Percentiles rank a stretch among this genome's conserved stretches.
Conservation (phyloP, 2,329 filamentous ascomycete species). For the Aschersonia sp. region DNA sequence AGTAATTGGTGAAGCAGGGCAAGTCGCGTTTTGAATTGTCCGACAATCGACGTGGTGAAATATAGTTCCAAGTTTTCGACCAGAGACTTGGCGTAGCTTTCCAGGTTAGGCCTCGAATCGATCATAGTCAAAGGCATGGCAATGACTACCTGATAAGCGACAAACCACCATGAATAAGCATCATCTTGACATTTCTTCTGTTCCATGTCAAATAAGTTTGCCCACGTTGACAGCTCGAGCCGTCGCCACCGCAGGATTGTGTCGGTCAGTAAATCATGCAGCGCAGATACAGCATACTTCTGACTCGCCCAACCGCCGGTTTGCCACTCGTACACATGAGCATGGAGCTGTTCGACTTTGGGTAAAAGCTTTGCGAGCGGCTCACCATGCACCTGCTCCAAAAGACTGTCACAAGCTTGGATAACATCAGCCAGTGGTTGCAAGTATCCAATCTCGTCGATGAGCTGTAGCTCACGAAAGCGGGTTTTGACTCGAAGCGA, state of each 20-base stretch:
- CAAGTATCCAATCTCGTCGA: conserved; percentile 57
- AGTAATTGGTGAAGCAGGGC: conserved; percentile 51
- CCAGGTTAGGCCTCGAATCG: conserved; percentile 42
- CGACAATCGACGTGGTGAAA: conserved; percentile 63
- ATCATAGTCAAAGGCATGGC: conserved; percentile 56
- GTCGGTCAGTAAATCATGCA: conserved; percentile 67
- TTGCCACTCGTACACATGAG: conserved; percentile 86
- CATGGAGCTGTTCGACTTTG: conserved; percentile 76
- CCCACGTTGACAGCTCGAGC: conserved; percentile 85
- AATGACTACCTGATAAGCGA: conserved; percentile 83
- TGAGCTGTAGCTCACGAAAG: conserved; percentile 55
- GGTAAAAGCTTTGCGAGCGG: conserved; percentile 78
- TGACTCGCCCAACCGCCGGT: conserved; percentile 71
- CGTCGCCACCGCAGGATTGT: conserved; percentile 81
- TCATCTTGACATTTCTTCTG: conserved; percentile 59
- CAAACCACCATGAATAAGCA: conserved; percentile 88
- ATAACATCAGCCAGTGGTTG: conserved; percentile 69
- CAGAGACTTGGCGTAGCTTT: conserved; percentile 50
- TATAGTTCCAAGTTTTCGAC: conserved; percentile 68
- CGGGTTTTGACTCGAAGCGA: conserved; percentile 54
- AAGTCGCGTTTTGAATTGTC: conserved; percentile 65
- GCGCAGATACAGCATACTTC: conserved; percentile 51
- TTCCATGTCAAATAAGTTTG: conserved; percentile 75
- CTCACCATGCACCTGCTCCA: conserved; percentile 64
- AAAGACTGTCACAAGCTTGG: conserved; percentile 56